Base-by-base conservation (phyloP, 257 asterid species). In the Hygrophila difformis region DNA sequence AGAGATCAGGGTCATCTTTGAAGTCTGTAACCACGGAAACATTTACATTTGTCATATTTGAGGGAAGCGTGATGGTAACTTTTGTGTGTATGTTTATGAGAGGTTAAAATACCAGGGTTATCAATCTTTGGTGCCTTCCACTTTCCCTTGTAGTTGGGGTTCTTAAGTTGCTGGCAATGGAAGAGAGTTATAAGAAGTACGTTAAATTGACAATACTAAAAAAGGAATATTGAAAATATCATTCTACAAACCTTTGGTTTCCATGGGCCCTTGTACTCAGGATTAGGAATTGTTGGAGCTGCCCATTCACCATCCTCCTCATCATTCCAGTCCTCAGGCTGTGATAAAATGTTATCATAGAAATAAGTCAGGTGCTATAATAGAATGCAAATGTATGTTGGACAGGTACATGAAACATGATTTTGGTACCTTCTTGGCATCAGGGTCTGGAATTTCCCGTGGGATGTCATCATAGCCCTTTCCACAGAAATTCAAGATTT, bases 241-340 rank as follows among this genome's bases (percentile, higher is more conserved):
- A n/a, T n/a, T n/a, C n/a, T n/a, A n/a, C n/a, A n/a, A 56, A 89
- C 97, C 85, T 83, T 83, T 37, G 91, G 49, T 51, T 60, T 54
- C 97, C 97, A 87, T 43, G 84, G 93, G 17, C 97, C 97, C 76
- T 80, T 80, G 84, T 82, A 83, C 55, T 87, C 94, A 0, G 93
- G 97, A 69, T 87, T 83, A 47, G 99, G 82, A 69, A 82, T 81
- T 8, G 93, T 86, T 40, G 99, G 99, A 29, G 82, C 74, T 2
- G 96, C 74, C 99, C 99, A 91, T 63, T 76, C 89, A 39, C 99
- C 96, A 76, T 91, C 99, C 66, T 91, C 99, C 45, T 80, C 94
- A 47, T 86, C 89, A 59, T 91, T 95, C 96, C 95, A 91, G 62
- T 91, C 99, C 66, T 91, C 96, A 20, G 98, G 98, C 98, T 91